These are phyloP conservation scores for Planoprotostelium fungivorum DNA, from an alignment of 78 protist species.

Conservation along the genomic window DNA sequence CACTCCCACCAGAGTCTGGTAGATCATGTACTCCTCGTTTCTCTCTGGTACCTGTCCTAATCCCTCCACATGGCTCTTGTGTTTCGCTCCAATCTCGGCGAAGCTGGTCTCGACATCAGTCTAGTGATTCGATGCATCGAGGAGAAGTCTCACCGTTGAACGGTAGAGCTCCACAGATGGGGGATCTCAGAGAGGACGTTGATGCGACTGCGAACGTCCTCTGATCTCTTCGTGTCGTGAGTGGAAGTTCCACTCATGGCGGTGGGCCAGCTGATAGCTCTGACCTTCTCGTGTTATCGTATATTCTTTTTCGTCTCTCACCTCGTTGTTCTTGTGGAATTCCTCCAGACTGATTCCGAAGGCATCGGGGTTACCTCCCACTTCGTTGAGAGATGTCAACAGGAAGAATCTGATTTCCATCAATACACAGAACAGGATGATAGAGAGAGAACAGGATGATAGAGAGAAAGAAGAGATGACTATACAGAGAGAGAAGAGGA, in stretches of 20 bases:
- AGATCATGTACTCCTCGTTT: neutral
- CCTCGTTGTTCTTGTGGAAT: neutral
- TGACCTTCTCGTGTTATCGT: neutral
- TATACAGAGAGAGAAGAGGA: neutral
- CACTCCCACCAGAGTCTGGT: neutral
- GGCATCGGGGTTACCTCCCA: neutral
- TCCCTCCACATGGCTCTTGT: neutral
- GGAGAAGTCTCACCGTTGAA: neutral
- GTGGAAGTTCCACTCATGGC: neutral
- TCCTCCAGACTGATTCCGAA: neutral
- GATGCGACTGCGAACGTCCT: neutral
- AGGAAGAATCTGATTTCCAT: neutral
- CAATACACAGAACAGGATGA: too few species aligned
- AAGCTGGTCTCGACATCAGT: neutral
- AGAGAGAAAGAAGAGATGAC: neutral
- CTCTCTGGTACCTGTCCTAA: neutral
- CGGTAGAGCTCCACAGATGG: neutral
- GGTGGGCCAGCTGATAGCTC: neutral
- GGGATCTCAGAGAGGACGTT: neutral
- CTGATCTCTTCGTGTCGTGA: neutral
- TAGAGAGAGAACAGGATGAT: neutral
- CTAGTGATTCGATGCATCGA: neutral
- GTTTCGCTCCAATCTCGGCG: neutral
- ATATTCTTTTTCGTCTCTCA: neutral
- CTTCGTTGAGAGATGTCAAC: neutral